Base-by-base conservation (phyloP, 1,284 basidiomycete species). In the Ceratobasidium sp. region DNA sequence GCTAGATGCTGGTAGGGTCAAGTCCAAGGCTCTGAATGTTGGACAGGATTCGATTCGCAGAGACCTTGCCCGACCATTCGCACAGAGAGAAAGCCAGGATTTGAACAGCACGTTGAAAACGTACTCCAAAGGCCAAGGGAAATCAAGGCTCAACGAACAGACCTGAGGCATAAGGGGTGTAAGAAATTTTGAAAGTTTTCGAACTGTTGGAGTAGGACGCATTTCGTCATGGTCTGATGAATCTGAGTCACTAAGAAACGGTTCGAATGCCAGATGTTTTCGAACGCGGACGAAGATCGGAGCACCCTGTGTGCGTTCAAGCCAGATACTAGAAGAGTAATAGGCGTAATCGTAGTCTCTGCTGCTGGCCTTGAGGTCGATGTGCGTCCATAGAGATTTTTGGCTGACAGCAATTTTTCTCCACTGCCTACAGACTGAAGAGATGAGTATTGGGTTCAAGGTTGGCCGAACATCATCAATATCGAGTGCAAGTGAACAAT, bases 351-450 rank as follows among this genome's bases (percentile, higher is more conserved):
- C 56, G n/a, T 26, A 26, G 28, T 58, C 56, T 26, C 56, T 20
- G 7, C 23, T 33, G 56, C 28, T 33, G 28, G 28, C 56, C 9
- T 7, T 40, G 26, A 67, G 66, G 23, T 51, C 44, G 40, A 67
- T 67, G 23, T 67, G 66, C 13, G 66, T 46, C 66, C 66, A 67
- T 12, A 67, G 66, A 6, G 18, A n/a, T 4, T 28, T 18, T 13
- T 42, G 44, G n/a, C 49, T 44, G 5, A 67, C 20, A 6, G 44
- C 66, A 20, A 67, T 26, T 4, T 51, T 33, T 7, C 46, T 42
- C 66, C 66, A 67, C 40, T 51, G 44, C 26, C 33, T 46, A 26
- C 66, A 46, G 44, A 67, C 66, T 12, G 33, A 1, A 33, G 33
- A 33, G 33, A 33, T 33, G 33, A 33, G 33, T 33, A 33, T 33